phyloP scores from a whole-genome alignment of 2,329 filamentous ascomycete species.

The Alternaria solani region DNA sequence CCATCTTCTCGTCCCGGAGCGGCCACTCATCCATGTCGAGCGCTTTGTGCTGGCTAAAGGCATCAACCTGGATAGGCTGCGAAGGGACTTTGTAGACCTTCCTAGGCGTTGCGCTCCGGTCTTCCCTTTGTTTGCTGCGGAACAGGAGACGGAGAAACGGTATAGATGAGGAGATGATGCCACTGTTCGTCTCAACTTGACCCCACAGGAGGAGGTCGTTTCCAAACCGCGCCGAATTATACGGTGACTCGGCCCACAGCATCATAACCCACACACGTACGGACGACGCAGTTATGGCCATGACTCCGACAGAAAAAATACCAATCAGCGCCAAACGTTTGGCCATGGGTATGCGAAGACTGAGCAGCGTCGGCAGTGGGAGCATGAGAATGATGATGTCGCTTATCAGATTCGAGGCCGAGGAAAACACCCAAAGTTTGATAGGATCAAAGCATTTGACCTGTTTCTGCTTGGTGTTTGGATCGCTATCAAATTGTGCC shows the following conservation, averaged over 20 bases:
- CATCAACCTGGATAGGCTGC: slow-evolving; percentile 5
- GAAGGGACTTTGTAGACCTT: slow-evolving; percentile 26
- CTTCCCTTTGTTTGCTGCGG: slow-evolving; percentile 28
- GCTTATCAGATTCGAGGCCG: slow-evolving; percentile 52
- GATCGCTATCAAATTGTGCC: slow-evolving; percentile 40
- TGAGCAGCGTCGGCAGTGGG: slow-evolving; percentile 56
- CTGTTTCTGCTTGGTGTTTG: slow-evolving; percentile 26
- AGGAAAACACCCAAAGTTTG: slow-evolving; percentile 49
- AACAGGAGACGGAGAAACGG: slow-evolving; percentile 56
- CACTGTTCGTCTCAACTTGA: slow-evolving; percentile 57
- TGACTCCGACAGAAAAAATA: slow-evolving; percentile 47
- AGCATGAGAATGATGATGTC: slow-evolving; percentile 56
- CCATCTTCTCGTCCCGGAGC: slow-evolving; percentile 22
- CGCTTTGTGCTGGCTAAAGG: slow-evolving; percentile 24
- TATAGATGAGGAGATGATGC: slow-evolving; percentile 57
- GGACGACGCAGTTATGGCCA: slow-evolving; percentile 48
- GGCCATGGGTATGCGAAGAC: slow-evolving; percentile 57
- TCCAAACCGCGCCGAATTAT: slow-evolving; percentile 50
- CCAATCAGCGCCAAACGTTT: slow-evolving; percentile 62
- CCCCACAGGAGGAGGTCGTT: slow-evolving; percentile 54
- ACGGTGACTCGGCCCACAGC: slow-evolving; percentile 46
- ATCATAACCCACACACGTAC: slow-evolving; percentile 50
- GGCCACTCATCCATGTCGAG: slow-evolving; percentile 32
- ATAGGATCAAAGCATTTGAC: slow-evolving; percentile 44
- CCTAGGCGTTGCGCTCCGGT: slow-evolving; percentile 16